phyloP scores from a whole-genome alignment of 73 alveolate species.

The Effrenium voratum region DNA sequence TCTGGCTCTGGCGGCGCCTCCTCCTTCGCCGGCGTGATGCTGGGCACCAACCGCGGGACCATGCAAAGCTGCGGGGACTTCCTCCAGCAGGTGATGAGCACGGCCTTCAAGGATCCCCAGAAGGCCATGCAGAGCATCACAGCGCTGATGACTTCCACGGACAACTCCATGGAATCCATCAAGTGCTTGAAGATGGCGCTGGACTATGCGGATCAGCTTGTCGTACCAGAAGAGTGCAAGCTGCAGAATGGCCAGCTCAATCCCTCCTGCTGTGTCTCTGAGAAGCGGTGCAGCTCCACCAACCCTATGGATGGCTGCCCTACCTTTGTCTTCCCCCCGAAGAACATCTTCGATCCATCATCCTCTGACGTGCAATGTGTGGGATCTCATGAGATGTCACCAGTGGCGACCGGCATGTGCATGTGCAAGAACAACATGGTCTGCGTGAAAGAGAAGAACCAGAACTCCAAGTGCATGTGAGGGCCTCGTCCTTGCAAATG shows the following conservation, averaged over 20 bases:
- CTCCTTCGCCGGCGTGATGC: background rate
- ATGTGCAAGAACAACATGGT: constrained; percentile 38
- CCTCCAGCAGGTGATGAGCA: constrained; percentile 13
- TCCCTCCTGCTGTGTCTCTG: constrained; percentile 36
- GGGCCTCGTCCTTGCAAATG: background rate
- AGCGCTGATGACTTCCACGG: background rate
- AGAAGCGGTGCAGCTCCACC: constrained; percentile 26
- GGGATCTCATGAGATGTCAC: constrained; percentile 36
- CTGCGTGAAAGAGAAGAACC: constrained; percentile 18
- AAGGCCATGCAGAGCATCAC: constrained; percentile 1
- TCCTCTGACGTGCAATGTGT: constrained; percentile 34
- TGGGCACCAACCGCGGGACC: background rate
- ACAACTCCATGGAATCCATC: constrained; percentile 7
- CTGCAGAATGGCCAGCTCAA: background rate
- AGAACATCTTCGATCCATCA: constrained; percentile 21
- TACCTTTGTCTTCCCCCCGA: constrained; percentile 37
- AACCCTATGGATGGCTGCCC: constrained; percentile 40
- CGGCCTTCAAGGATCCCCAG: constrained; percentile 7
- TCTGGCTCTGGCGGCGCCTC: background rate
- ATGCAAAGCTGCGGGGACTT: constrained; percentile 24
- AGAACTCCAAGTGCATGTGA: background rate
- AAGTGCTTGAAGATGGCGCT: constrained; percentile 37
- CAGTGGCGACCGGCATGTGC: constrained; percentile 73
- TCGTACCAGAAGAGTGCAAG: constrained; percentile 36
- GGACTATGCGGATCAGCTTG: constrained; percentile 35